phyloP scores from a whole-genome alignment of 2,329 filamentous ascomycete genomes.

The Colletotrichum incanum region DNA sequence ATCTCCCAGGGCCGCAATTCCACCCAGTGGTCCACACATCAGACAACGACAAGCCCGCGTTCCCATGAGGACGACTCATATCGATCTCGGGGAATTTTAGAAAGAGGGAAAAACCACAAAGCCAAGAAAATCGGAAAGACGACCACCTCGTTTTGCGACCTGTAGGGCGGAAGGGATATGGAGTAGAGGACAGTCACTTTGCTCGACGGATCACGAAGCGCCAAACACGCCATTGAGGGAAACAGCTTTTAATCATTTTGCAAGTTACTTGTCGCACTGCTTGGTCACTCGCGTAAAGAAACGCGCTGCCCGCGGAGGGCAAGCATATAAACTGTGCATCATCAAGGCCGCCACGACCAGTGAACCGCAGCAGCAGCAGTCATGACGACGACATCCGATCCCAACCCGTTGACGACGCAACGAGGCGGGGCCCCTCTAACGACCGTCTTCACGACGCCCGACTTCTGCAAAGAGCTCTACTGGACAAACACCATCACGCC shows the following conservation, averaged over 20 bases:
- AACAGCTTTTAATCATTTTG: not conserved
- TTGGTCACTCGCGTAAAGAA: not conserved
- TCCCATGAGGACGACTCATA: not conserved
- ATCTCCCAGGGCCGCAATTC: not conserved
- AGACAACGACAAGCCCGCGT: not conserved
- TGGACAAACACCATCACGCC: conserved; percentile 38
- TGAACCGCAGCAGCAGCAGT: not conserved
- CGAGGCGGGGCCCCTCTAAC: conserved; percentile 37
- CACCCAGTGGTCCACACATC: not conserved
- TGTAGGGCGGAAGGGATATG: not conserved
- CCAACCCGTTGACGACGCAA: conserved; percentile 32
- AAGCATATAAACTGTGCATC: not conserved
- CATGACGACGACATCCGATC: conserved; percentile 33
- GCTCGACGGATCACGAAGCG: not conserved
- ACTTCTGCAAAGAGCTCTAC: conserved; percentile 32
- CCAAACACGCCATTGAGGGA: not conserved
- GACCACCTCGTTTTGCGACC: not conserved
- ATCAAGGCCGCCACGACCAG: not conserved
- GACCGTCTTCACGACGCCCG: conserved; percentile 41
- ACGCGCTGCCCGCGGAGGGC: not conserved
- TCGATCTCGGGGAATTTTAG: not conserved
- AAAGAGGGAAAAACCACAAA: not conserved
- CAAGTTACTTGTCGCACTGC: not conserved
- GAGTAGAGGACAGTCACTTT: not conserved
- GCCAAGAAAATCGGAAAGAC: not conserved